A percentile compares a stretch with the other conserved stretches of the same genome.
Conservation (phyloP, 2,329 filamentous ascomycete genomes). For the Nannizziopsis barbatae region DNA sequence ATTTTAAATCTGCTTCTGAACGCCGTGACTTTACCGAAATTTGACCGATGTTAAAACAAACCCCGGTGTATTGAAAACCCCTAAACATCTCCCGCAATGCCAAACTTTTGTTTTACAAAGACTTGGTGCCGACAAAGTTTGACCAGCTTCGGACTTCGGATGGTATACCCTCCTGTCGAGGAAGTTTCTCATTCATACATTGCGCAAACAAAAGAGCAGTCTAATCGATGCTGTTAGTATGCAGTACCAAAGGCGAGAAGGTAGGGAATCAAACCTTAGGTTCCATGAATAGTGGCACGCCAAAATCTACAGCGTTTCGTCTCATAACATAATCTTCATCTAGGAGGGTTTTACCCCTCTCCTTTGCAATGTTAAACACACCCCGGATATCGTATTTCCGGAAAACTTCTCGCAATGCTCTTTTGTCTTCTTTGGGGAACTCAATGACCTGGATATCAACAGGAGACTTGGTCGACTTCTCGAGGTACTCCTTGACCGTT, state of each 20-base stretch:
- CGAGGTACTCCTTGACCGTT: constrained; percentile 72
- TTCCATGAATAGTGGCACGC: constrained; percentile 96
- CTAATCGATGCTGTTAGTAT: constrained; percentile 39
- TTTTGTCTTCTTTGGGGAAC: constrained; percentile 94
- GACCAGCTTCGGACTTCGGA: constrained; percentile 89
- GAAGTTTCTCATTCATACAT: constrained; percentile 95
- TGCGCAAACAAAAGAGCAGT: constrained; percentile 91
- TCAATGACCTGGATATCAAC: constrained; percentile 80
- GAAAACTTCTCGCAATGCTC: constrained; percentile 86
- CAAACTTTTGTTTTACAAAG: constrained; percentile 27
- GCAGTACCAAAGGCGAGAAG: not conserved
- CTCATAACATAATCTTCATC: constrained; percentile 99
- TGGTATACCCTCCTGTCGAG: constrained; percentile 76
- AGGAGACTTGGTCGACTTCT: constrained; percentile 54
- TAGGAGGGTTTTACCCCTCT: constrained; percentile 66
- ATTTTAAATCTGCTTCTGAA: not conserved
- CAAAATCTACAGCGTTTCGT: constrained; percentile 95
- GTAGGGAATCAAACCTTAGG: constrained; percentile 55
- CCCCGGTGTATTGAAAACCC: not conserved
- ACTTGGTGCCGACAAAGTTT: constrained; percentile 71
- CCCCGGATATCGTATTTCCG: constrained; percentile 93
- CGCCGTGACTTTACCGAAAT: constrained; percentile 9
- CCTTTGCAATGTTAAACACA: constrained; percentile 85
- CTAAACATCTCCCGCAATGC: not conserved
- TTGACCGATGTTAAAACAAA: constrained; percentile 1